Conservation (phyloP, 1,139 yeast species). For the Magnusiomyces tetraspermus region DNA sequence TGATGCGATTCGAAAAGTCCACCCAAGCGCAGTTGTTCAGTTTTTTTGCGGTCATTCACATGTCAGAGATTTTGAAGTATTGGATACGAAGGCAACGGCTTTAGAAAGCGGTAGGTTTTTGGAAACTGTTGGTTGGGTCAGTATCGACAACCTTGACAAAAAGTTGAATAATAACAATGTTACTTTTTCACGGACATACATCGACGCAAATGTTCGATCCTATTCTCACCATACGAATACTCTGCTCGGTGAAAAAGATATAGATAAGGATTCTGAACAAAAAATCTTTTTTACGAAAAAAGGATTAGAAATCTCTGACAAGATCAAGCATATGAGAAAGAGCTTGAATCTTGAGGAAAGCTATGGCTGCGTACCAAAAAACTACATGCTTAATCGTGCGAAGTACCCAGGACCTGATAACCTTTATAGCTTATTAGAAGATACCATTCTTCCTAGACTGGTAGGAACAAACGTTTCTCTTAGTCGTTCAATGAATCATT, state of each 20-base stretch:
- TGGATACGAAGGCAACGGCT: slow-evolving; percentile 62
- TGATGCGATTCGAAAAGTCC: slow-evolving; percentile 43
- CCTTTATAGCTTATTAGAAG: slow-evolving; percentile 51
- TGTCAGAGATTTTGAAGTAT: slow-evolving; percentile 67
- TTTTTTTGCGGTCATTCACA: slow-evolving; percentile 95
- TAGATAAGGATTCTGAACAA: slow-evolving; percentile 4
- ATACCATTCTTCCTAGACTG: slow-evolving; percentile 52
- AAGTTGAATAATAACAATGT: slow-evolving; percentile 10
- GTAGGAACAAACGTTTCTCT: slow-evolving; percentile 19
- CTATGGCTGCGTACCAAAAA: slow-evolving; percentile 57
- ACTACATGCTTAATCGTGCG: slow-evolving; percentile 61
- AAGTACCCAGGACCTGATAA: slow-evolving; percentile 53
- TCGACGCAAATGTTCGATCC: slow-evolving; percentile 70
- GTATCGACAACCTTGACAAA: slow-evolving; percentile 38
- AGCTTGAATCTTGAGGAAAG: slow-evolving; percentile 46
- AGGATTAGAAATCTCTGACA: slow-evolving; percentile 44
- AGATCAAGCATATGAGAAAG: slow-evolving; percentile 40
- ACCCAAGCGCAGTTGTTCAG: slow-evolving; percentile 61
- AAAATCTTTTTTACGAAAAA: slow-evolving; percentile 37
- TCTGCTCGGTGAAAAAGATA: slow-evolving; percentile 9
- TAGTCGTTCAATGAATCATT: slow-evolving; percentile 21
- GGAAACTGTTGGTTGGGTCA: slow-evolving; percentile 84
- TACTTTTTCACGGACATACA: slow-evolving; percentile 50
- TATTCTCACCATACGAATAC: slow-evolving; percentile 51
- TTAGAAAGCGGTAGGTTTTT: slow-evolving; percentile 87